phyloP scores from a whole-genome alignment of 1,284 basidiomycete genomes.

The Ceratorhiza oryzae-sativae region DNA sequence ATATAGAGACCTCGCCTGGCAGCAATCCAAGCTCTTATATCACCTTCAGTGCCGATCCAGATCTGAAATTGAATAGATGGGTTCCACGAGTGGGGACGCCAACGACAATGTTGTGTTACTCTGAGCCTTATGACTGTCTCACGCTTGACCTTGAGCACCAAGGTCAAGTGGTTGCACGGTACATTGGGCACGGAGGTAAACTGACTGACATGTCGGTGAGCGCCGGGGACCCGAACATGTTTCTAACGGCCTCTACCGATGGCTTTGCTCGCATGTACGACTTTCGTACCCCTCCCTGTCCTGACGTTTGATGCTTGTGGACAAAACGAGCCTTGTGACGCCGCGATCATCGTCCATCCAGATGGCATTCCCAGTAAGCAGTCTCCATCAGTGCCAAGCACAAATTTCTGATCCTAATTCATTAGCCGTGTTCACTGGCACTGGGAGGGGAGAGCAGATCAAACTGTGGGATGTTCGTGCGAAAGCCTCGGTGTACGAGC shows the following conservation, averaged over 20 bases:
- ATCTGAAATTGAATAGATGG: background rate
- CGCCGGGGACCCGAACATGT: constrained; percentile 1
- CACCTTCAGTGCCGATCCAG: constrained; percentile 4
- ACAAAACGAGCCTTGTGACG: background rate
- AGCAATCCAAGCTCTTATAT: constrained; percentile 12
- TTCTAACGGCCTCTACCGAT: constrained; percentile 31
- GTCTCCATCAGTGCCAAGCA: background rate
- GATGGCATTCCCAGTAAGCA: constrained; percentile 29
- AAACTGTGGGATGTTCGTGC: constrained; percentile 37
- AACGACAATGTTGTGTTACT: constrained; percentile 9
- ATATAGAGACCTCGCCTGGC: constrained; percentile 26
- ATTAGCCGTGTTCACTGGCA: constrained; percentile 26
- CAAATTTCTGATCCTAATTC: background rate
- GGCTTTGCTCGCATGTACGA: constrained; percentile 33
- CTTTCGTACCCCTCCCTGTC: constrained; percentile 15
- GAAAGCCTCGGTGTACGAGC: constrained; percentile 26
- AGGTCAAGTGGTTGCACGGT: background rate
- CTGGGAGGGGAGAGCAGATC: constrained; percentile 9
- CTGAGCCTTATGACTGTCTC: background rate
- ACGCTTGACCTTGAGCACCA: constrained; percentile 20
- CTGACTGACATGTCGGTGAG: constrained; percentile 4
- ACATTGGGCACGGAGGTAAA: constrained; percentile 33
- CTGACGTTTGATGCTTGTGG: constrained; percentile 19
- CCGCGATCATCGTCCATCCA: background rate
- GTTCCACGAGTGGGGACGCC: background rate